Evolutionary conservation across 805 yeast species (phyloP).

Genomic region (Suhomyces kilbournensis): DNA sequence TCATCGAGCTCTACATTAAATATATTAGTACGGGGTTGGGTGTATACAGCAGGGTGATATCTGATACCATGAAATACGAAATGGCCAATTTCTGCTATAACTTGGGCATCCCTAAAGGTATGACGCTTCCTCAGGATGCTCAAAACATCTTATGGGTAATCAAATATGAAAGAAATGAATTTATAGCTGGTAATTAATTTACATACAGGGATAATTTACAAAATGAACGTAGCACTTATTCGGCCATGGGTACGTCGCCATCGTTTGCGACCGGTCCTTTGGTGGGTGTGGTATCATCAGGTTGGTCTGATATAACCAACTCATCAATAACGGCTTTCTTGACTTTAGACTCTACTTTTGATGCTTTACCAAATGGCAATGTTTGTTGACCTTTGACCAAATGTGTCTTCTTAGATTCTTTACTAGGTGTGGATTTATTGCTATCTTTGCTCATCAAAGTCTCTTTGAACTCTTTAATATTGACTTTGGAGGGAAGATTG

Average conservation of each 20-base stretch:
- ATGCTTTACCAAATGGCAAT: constrained; percentile 21
- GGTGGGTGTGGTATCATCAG: not conserved
- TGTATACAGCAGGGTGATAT: constrained; percentile 38
- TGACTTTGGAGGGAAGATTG: constrained; percentile 10
- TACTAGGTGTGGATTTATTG: not conserved
- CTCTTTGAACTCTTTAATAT: not conserved
- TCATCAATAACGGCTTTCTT: constrained; percentile 36
- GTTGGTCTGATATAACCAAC: constrained; percentile 23
- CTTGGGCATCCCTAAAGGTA: constrained; percentile 23
- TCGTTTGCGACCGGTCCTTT: constrained; percentile 4
- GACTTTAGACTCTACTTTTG: constrained; percentile 6
- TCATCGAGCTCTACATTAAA: constrained; percentile 21
- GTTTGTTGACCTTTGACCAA: constrained; percentile 43
- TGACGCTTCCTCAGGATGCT: constrained; percentile 21
- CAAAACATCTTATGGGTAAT: constrained; percentile 32
- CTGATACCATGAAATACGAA: constrained; percentile 36
- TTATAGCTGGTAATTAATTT: not conserved
- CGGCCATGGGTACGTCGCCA: constrained; percentile 12
- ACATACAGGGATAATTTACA: constrained; percentile 1
- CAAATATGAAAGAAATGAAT: constrained; percentile 2
- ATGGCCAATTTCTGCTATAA: constrained; percentile 30
- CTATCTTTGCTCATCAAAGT: constrained; percentile 4
- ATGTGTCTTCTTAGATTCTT: constrained; percentile 2
- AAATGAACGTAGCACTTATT: constrained; percentile 2
- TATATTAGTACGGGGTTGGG: constrained; percentile 35